Base-by-base conservation (phyloP, 176 grass and related monocot species). In the Carex myosuroides region DNA sequence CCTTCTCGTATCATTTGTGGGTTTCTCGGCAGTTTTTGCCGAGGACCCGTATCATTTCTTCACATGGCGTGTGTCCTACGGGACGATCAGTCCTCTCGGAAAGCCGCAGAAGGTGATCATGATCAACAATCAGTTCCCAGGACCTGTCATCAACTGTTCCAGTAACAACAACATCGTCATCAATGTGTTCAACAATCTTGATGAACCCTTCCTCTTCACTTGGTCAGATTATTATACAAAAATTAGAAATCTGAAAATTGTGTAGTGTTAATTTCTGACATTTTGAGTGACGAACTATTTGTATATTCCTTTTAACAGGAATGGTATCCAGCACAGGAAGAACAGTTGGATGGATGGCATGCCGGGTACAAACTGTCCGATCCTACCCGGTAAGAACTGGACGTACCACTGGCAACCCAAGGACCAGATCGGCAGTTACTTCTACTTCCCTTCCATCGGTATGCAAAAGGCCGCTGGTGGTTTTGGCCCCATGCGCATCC, bases 261-360 rank as follows among this genome's bases (percentile, higher is more conserved):
- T 62, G 21, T 44, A 17, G 17, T 78, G 29, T 22, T 41, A 54
- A 20, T 37, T 85, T 76, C 13, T 59, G 69, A 3, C 41, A 50
- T n/a, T 58, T 85, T 12, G 54, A 6, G 2, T 54, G 3, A 72
- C 41, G 16, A 2, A 18, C 1, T 17, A 80, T 63, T 20, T 7
- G 6, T 17, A 20, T 46, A 56, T 79, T n/a, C 5, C 68, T 44
- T 65, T 80, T 35, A 9, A 59, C 22, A 91, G 92, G 92, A 93
- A 93, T 30, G 89, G 94, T 3, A 67, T 93, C 13, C 87, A 93
- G 54, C 84, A 93, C 87, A 62, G 91, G 83, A 64, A 92, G 81
- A 96, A 96, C 84, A 93, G 90, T 60, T 96, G 94, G 94, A 87
- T 91, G 82, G 94, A 96, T 79, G 94, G 89, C 10, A 91, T 96